Percentiles rank a stretch among this genome's conserved stretches.
phyloP scores from a whole-genome alignment of 805 yeast genomes.

The Yarrowia osloensis region DNA sequence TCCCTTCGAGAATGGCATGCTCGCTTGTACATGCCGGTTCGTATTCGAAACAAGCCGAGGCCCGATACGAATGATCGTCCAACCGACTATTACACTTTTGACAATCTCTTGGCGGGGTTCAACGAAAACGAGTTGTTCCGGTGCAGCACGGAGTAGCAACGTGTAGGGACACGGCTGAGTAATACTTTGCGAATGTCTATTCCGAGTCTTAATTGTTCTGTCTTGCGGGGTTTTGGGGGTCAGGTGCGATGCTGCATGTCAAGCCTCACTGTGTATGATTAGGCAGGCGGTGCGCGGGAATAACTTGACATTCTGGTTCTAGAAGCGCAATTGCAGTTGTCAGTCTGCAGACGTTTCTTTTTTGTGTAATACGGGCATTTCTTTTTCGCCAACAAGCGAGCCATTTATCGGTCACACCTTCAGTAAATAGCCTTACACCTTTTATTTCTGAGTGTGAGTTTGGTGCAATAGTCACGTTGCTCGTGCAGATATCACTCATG shows the following conservation, averaged over 20 bases:
- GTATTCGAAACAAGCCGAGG: background rate
- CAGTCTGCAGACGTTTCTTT: background rate
- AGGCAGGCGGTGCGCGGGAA: background rate
- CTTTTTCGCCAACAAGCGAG: background rate
- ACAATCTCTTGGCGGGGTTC: background rate
- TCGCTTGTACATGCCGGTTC: background rate
- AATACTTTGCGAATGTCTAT: background rate
- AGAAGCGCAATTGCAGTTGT: background rate
- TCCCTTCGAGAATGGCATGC: too few species aligned
- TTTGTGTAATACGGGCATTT: background rate
- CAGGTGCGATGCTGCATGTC: background rate
- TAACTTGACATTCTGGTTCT: background rate
- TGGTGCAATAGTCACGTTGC: slow-evolving; percentile 13
- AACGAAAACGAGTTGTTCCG: background rate
- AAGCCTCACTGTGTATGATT: too few species aligned
- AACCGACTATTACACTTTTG: background rate
- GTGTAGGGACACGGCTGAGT: background rate
- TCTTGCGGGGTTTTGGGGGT: background rate
- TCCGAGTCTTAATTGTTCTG: background rate
- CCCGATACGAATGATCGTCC: background rate
- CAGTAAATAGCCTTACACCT: background rate
- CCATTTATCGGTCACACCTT: background rate
- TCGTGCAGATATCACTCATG: slow-evolving; percentile 5
- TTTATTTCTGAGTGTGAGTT: background rate
- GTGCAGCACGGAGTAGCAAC: background rate